A percentile compares a stretch with the other conserved stretches of the same genome.
Evolutionary conservation across 2,329 filamentous ascomycete genomes (phyloP).

Genomic region (Penicillium sumatraense): DNA sequence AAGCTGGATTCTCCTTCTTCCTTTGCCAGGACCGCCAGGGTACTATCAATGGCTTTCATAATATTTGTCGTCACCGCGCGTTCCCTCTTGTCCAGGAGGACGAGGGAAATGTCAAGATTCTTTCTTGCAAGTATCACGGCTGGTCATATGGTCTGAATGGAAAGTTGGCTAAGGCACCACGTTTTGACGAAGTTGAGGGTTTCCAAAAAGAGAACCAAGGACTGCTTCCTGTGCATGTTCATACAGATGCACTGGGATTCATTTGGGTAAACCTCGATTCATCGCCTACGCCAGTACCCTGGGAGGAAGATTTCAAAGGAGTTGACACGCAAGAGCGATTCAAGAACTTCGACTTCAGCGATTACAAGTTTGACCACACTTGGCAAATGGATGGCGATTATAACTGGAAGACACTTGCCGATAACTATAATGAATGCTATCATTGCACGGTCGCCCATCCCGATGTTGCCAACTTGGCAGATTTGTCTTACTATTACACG

Average conservation of each 20-base stretch:
- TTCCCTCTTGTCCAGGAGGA: slow-evolving; percentile 29
- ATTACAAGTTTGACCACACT: slow-evolving; percentile 25
- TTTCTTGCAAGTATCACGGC: slow-evolving; percentile 31
- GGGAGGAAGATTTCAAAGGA: slow-evolving; percentile 23
- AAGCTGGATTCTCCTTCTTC: slow-evolving; percentile 60
- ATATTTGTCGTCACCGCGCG: slow-evolving; percentile 29
- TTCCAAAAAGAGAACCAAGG: slow-evolving; percentile 30
- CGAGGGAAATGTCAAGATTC: slow-evolving; percentile 23
- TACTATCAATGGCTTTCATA: slow-evolving; percentile 50
- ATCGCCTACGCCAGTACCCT: slow-evolving; percentile 18
- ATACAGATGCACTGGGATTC: slow-evolving; percentile 26
- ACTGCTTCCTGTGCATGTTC: slow-evolving; percentile 25
- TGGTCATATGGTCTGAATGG: slow-evolving; percentile 31
- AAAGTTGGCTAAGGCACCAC: slow-evolving; percentile 28
- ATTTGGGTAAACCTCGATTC: slow-evolving; percentile 29
- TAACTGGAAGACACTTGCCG: slow-evolving; percentile 30
- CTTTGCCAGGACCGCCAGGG: slow-evolving; percentile 50
- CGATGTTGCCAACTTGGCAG: slow-evolving; percentile 47
- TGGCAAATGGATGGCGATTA: slow-evolving; percentile 23
- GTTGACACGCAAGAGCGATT: slow-evolving; percentile 21
- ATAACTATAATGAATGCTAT: slow-evolving; percentile 57
- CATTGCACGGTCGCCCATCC: slow-evolving; percentile 31
- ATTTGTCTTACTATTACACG: slow-evolving; percentile 61
- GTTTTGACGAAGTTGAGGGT: slow-evolving; percentile 26
- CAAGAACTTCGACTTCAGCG: slow-evolving; percentile 17